Conservation (phyloP, 2,329 filamentous ascomycete species). For the Berkeleyomyces rouxiae region DNA sequence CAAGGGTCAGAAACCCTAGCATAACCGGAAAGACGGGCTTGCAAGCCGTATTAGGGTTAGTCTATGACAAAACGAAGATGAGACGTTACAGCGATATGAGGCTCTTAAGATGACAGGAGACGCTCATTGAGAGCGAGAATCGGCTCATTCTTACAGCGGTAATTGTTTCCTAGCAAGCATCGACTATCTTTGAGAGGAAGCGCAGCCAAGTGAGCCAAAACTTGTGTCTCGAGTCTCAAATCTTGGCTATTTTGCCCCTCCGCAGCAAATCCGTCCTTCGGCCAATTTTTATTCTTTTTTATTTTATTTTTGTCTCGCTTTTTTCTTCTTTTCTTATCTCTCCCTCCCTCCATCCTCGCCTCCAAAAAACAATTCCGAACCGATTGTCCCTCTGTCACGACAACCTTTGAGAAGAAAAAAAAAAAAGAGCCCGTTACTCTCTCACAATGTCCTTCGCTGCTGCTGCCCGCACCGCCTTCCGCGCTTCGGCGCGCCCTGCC, state of each 20-base stretch:
- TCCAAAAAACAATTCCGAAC: too few species aligned
- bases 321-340: neutral
- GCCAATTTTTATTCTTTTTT: neutral
- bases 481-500: conserved; percentile 32
- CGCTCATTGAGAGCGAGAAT: too few species aligned
- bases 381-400: neutral
- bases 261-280: neutral
- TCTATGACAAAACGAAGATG: neutral
- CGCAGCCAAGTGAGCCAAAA: too few species aligned
- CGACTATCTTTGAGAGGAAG: too few species aligned
- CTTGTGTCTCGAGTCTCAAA: neutral
- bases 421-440: conserved; percentile 20
- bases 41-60: neutral
- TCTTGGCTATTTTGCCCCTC: neutral
- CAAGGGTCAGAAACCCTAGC: neutral
- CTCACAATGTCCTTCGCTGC: conserved; percentile 15
- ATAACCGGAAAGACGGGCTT: too few species aligned
- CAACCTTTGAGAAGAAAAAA: conserved; percentile 11
- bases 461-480: conserved; percentile 33
- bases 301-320: neutral
- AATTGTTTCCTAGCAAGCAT: too few species aligned
- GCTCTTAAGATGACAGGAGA: neutral
- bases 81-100: neutral
- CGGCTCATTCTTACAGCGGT: too few species aligned
- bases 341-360: neutral